Base-by-base conservation (phyloP, 1,139 yeast genomes). In the Kodamaea sp. region DNA sequence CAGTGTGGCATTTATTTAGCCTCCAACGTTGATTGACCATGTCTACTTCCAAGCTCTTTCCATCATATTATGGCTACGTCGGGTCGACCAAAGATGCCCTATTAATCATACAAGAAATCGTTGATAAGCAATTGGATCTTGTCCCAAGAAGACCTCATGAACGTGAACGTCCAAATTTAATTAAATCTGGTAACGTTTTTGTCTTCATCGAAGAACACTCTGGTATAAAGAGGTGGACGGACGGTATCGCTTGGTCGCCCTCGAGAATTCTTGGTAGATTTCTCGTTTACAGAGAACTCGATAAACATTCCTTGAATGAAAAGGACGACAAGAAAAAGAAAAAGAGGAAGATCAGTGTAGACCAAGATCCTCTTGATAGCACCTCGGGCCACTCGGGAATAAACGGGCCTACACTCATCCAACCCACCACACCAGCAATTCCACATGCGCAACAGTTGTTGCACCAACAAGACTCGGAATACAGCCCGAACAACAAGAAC, bases 161-260 rank as follows among this genome's bases (percentile, higher is more conserved):
- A 52, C 66, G 80, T 22, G 97, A 89, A 58, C 67, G 96, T 14
- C 58, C 71, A 1, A 63, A 65, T 7, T 63, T 87, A 31, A 87
- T 89, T 26, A 67, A 70, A 38, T 80, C 89, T 9, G 97, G 97
- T 1, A 79, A 82, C 48, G 82, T 88, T 1, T 89, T 88, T 59
- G 88, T 89, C 3, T 89, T 88, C 53, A 77, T 85, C 33, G 96
- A 89, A 57, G 88, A 84, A 45, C 70, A 75, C 14, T 80, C 92
- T 0, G 92, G 94, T 1, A 88, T 89, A 42, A 85, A 85, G 56
- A 68, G 97, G 36, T 89, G 97, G 97, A 89, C 97, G 1, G 97
- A 89, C 54, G 96, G 97, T 11, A 78, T 86, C 14, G 73, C 90
- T 9, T 89, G 97, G 97, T 80, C 90, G 1, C 96, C 97, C 0